phyloP scores from a whole-genome alignment of 805 yeast genomes.

The Tetrapisispora namnaoensis region DNA sequence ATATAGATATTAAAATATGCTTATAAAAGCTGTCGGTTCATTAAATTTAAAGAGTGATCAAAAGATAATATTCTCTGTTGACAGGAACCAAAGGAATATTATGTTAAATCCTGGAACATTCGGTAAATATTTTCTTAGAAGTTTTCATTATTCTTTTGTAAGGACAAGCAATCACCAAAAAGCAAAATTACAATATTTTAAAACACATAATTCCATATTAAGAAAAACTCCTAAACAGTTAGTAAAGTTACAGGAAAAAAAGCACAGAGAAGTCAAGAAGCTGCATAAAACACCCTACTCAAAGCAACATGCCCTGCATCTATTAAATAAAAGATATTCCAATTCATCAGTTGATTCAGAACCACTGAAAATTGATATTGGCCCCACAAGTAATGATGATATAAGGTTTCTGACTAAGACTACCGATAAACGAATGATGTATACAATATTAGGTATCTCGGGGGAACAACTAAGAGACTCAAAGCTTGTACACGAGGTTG shows the following conservation, averaged over 20 bases:
- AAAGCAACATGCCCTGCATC: constrained; percentile 20
- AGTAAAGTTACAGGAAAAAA: constrained; percentile 11
- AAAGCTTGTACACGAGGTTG: constrained; percentile 43
- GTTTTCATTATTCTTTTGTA: neutral
- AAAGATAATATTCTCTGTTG: too few species aligned
- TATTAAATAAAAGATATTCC: constrained; percentile 11
- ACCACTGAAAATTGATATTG: constrained; percentile 15
- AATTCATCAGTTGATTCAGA: neutral
- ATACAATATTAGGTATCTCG: constrained; percentile 49
- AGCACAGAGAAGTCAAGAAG: constrained; percentile 11
- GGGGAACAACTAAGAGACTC: constrained; percentile 52
- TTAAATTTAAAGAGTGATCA: too few species aligned
- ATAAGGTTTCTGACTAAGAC: constrained; percentile 22
- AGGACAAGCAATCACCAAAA: constrained; percentile 4
- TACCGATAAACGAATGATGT: constrained; percentile 39
- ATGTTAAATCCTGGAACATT: neutral
- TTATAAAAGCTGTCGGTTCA: too few species aligned
- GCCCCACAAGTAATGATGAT: constrained; percentile 32
- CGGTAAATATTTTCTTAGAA: neutral
- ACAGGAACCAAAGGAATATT: too few species aligned
- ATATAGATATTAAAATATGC: too few species aligned
- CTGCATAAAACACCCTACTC: constrained; percentile 21
- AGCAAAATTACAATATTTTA: constrained; percentile 11
- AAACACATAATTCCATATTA: constrained; percentile 8
- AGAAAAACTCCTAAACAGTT: constrained; percentile 16